These are phyloP conservation scores for Bullera alba DNA, from an alignment of 768 basidiomycete species.

Conservation along the genomic window DNA sequence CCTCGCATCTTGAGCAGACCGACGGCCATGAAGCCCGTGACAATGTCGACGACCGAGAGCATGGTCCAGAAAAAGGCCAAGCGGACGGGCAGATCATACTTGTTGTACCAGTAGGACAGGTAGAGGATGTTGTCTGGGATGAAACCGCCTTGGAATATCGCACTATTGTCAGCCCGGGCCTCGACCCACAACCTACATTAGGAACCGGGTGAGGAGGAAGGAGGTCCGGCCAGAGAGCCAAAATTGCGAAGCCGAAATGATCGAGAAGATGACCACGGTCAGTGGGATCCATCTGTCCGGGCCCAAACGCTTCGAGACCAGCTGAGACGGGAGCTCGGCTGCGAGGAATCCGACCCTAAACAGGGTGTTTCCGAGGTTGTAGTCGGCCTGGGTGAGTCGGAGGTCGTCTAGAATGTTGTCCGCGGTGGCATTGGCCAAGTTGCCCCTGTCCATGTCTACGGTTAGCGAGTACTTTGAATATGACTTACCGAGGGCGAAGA, in stretches of 20 bases:
- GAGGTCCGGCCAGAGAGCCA: slow-evolving; percentile 54
- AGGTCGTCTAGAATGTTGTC: slow-evolving; percentile 64
- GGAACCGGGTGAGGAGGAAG: slow-evolving; percentile 55
- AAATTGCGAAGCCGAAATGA: slow-evolving; percentile 56
- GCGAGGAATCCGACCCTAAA: slow-evolving; percentile 49
- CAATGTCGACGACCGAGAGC: slow-evolving; percentile 36
- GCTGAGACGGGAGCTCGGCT: slow-evolving; percentile 63
- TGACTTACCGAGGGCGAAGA: slow-evolving; percentile 49
- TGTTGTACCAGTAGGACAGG: slow-evolving; percentile 58
- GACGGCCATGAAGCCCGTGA: slow-evolving; percentile 60
- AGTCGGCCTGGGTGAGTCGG: slow-evolving; percentile 50
- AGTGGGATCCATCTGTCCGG: slow-evolving; percentile 54
- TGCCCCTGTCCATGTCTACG: slow-evolving; percentile 49
- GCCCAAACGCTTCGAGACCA: slow-evolving; percentile 61
- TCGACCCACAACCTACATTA: slow-evolving; percentile 9
- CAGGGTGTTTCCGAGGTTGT: slow-evolving; percentile 53
- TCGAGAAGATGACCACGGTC: slow-evolving; percentile 51
- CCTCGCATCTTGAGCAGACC: slow-evolving; percentile 58
- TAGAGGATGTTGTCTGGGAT: slow-evolving; percentile 59
- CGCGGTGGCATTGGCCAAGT: slow-evolving; percentile 61
- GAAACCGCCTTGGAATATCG: slow-evolving; percentile 56
- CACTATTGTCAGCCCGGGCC: slow-evolving; percentile 39
- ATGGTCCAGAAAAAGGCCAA: slow-evolving; percentile 64
- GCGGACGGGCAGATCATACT: slow-evolving; percentile 57
- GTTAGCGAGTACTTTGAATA: too few relatives aligned